phyloP scores from a whole-genome alignment of 2,329 filamentous ascomycete genomes.

The Fusarium abutilonis region DNA sequence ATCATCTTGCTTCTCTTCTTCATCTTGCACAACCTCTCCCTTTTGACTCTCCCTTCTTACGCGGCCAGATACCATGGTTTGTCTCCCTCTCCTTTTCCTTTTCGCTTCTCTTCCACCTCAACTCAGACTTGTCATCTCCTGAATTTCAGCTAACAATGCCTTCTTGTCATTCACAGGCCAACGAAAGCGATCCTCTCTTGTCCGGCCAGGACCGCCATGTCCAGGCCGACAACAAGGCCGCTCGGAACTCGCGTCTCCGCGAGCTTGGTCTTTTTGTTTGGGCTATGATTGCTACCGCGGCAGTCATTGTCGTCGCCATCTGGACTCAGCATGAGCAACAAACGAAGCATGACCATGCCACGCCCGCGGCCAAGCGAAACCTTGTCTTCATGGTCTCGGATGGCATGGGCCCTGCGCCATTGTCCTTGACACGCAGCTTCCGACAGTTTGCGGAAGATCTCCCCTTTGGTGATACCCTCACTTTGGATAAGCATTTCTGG shows the following conservation, averaged over 20 bases:
- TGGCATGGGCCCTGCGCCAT: slow-evolving; percentile 94
- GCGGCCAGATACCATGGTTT: slow-evolving; percentile 36
- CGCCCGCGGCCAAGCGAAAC: slow-evolving; percentile 78
- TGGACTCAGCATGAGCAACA: slow-evolving; percentile 75
- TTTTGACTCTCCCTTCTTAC: slow-evolving; percentile 14
- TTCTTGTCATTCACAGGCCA: slow-evolving; percentile 44
- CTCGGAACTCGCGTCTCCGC: slow-evolving; percentile 61
- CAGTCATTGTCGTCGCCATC: slow-evolving; percentile 83
- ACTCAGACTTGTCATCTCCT: slow-evolving; percentile 13
- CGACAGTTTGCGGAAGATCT: slow-evolving; percentile 79
- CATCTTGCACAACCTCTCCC: slow-evolving; percentile 12
- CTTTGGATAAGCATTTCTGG: slow-evolving; percentile 88
- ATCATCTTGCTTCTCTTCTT: slow-evolving; percentile 7
- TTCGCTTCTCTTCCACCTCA: background rate
- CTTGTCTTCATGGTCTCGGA: slow-evolving; percentile 99
- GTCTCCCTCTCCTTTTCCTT: slow-evolving; percentile 6
- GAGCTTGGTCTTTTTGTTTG: slow-evolving; percentile 82
- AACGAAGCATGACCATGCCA: slow-evolving; percentile 49
- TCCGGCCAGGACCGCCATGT: slow-evolving; percentile 47
- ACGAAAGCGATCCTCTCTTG: slow-evolving; percentile 58
- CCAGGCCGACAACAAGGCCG: slow-evolving; percentile 34
- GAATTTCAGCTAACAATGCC: slow-evolving; percentile 27
- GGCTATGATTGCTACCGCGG: slow-evolving; percentile 82
- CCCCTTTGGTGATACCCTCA: slow-evolving; percentile 78
- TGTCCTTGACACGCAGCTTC: slow-evolving; percentile 87